Evolutionary conservation across 2,329 filamentous ascomycete genomes (phyloP).

Genomic region (Pseudogymnoascus sp.): DNA sequence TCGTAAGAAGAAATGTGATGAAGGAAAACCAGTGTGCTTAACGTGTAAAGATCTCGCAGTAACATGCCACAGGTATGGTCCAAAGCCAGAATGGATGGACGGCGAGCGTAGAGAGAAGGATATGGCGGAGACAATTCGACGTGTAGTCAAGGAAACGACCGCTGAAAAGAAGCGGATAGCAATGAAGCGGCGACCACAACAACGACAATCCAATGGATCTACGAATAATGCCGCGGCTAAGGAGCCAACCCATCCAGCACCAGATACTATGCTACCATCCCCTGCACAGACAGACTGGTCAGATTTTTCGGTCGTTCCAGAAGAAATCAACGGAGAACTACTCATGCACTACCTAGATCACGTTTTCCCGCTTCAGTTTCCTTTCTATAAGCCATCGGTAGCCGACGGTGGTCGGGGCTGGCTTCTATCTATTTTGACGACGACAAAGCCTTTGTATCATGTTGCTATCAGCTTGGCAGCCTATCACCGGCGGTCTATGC

Average conservation of each 20-base stretch:
- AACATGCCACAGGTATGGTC: conserved; percentile 8
- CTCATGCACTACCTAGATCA: conserved; percentile 54
- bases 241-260: neutral
- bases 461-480: conserved; percentile 45
- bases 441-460: conserved; percentile 48
- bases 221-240: neutral
- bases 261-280: neutral
- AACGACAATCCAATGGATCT: neutral
- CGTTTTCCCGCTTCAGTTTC: conserved; percentile 53
- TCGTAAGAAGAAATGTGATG: conserved; percentile 58
- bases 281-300: neutral
- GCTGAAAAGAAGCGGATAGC: conserved; percentile 24
- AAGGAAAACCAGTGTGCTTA: conserved; percentile 50
- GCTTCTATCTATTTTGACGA: conserved; percentile 49
- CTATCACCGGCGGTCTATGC: conserved; percentile 45
- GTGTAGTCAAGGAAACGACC: conserved; percentile 46
- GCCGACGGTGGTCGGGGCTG: conserved; percentile 49
- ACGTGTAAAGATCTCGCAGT: conserved; percentile 34
- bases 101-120: conserved; percentile 31
- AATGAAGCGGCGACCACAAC: conserved; percentile 2
- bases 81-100: conserved; percentile 10
- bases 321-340: conserved; percentile 22
- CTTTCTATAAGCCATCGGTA: conserved; percentile 49
- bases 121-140: conserved; percentile 44
- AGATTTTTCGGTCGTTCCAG: neutral